Base-by-base conservation (phyloP, 2,329 filamentous ascomycete genomes). In the Nectriaceae sp. region DNA sequence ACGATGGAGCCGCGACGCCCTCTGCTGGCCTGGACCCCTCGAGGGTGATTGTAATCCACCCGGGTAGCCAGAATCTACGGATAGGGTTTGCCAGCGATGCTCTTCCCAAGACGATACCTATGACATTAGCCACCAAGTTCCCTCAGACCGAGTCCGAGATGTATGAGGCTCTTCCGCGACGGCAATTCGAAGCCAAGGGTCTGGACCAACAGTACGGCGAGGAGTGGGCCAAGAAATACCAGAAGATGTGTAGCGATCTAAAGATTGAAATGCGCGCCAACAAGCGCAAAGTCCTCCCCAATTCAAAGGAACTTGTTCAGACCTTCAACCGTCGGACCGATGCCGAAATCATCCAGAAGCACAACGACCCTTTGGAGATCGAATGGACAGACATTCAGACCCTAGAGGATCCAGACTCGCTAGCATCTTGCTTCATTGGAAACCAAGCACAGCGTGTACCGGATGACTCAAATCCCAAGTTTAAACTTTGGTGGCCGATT, bases 11-110 rank as follows among this genome's bases (percentile, higher is more conserved):
- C 47, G 76, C 79, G 38, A 75, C 79, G 8, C 74, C 77, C 11
- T 74, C 76, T 13, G 80, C 85, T 60, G 83, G 83, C 37, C 75
- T 84, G 42, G 86, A 90, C 57, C 88, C 91, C 5, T 93, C 91
- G 10, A 96, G 93, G 69, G 88, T 96, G 52, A 93, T 99, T 64
- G 88, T 97, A 51, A 90, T 99, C 61, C 94, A 99, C 66, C 85
- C 93, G 2, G 94, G 94, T 22, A 97, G 93, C 65, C 93, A 97
- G 70, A 97, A 97, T 57, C 74, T 99, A 54, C 85, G 94, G 40
- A 92, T 99, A 61, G 94, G 94, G 0, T 84, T 97, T 51, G 92
- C 93, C n/a, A 96, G 89, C 62, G 94, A 99, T 71, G 93, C 92
- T 5, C 75, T 99, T 4, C 94, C 94, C 5, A 96, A 94, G 72